phyloP scores from a whole-genome alignment of 2,329 filamentous ascomycete genomes.

The Exophiala lecanii-corni region DNA sequence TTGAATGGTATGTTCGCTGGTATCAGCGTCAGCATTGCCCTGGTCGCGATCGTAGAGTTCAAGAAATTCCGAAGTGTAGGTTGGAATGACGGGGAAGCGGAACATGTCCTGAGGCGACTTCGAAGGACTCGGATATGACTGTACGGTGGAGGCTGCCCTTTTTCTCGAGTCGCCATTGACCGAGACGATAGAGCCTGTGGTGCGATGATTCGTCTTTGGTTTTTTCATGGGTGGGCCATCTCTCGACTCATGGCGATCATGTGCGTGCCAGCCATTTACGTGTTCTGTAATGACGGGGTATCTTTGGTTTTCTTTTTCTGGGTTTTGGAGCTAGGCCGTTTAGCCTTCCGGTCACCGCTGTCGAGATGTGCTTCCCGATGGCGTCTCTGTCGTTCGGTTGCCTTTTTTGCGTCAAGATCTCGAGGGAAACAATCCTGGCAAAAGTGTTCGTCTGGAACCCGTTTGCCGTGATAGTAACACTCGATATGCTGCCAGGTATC shows the following conservation, averaged over 20 bases:
- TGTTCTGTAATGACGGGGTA: conserved; percentile 49
- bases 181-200: conserved; percentile 71
- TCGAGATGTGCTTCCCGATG: conserved; percentile 57
- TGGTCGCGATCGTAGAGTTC: conserved; percentile 65
- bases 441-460: conserved; percentile 71
- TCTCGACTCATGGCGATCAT: conserved; percentile 55
- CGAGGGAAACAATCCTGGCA: conserved; percentile 86
- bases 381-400: conserved; percentile 65
- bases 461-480: conserved; percentile 84
- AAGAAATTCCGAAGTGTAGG: conserved; percentile 71
- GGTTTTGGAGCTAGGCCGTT: conserved; percentile 71
- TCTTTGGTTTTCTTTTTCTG: conserved; percentile 87
- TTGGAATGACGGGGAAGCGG: conserved; percentile 62
- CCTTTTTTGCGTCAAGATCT: conserved; percentile 66
- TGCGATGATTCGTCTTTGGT: conserved; percentile 72
- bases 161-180: conserved; percentile 58
- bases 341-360: conserved; percentile 63
- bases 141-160: conserved; percentile 53
- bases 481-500: conserved; percentile 98
- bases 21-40: conserved; percentile 47
- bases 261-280: conserved; percentile 60
- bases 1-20: conserved; percentile 72
- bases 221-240: conserved; percentile 68
- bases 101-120: conserved; percentile 50
- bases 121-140: conserved; percentile 67